A percentile compares a stretch with the other conserved stretches of the same genome.
These are phyloP conservation scores for Cladosporium sp. DNA, from an alignment of 2,329 filamentous ascomycete genomes.

Conservation along the genomic window DNA sequence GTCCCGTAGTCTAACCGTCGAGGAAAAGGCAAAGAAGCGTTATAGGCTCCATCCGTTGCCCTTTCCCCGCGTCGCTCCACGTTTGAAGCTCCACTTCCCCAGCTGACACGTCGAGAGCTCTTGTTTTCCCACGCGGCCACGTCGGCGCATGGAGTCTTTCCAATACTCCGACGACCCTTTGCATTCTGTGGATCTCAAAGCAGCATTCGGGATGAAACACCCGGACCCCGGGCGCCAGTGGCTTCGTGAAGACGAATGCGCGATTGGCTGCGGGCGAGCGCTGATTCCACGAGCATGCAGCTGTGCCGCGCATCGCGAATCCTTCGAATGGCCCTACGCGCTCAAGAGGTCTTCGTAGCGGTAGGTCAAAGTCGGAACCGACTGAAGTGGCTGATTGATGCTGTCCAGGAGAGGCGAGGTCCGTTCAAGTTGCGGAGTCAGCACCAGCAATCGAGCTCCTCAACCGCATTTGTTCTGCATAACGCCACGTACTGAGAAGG, in stretches of 20 bases:
- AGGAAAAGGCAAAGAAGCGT: neutral
- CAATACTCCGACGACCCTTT: neutral
- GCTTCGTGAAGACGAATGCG: neutral
- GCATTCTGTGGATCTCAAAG: neutral
- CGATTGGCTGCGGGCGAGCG: constrained; percentile 8
- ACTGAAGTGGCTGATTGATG: neutral
- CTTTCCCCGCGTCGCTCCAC: neutral
- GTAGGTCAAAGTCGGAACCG: neutral
- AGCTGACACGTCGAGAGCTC: neutral
- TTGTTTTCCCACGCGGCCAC: neutral
- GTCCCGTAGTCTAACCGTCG: neutral
- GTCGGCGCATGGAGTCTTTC: neutral
- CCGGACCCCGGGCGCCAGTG: constrained; percentile 3
- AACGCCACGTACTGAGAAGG: neutral
- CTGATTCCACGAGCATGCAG: neutral
- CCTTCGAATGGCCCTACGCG: neutral
- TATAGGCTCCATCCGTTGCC: neutral
- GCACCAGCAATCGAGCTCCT: neutral
- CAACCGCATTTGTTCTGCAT: neutral
- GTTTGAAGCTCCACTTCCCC: constrained; percentile 1
- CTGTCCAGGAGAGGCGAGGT: neutral
- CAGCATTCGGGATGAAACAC: neutral
- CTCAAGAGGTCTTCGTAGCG: neutral
- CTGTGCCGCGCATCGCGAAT: neutral
- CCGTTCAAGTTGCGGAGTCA: neutral